Evolutionary conservation across 2,329 filamentous ascomycete species (phyloP).

Genomic region (Colletotrichum nymphaeae): DNA sequence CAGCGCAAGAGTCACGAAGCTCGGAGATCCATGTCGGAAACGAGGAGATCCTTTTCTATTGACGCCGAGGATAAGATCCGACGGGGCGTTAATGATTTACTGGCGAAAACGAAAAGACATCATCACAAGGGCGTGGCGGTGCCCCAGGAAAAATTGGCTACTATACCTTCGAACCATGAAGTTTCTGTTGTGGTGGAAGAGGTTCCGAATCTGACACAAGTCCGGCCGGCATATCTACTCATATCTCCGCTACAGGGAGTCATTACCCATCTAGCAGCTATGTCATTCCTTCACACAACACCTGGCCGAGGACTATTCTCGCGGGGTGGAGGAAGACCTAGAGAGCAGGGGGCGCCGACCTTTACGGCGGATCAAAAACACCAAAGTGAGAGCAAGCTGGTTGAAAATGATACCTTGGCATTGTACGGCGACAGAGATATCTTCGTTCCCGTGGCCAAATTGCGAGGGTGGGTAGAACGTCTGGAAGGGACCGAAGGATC

Average conservation of each 20-base stretch:
- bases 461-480: conserved; percentile 73
- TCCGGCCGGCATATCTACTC: conserved; percentile 68
- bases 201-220: conserved; percentile 48
- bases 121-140: conserved; percentile 34
- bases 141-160: conserved; percentile 32
- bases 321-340: conserved; percentile 13
- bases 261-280: conserved; percentile 70
- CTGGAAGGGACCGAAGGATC: conserved; percentile 58
- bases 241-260: conserved; percentile 75
- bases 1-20: conserved; percentile 54
- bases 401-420: conserved; percentile 70
- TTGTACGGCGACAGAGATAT: conserved; percentile 81
- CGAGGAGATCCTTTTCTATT: conserved; percentile 49
- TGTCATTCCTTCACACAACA: conserved; percentile 61
- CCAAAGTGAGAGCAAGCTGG: conserved; percentile 64
- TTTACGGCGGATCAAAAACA: conserved; percentile 23
- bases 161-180: conserved; percentile 37
- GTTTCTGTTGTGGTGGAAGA: conserved; percentile 44
- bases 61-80: conserved; percentile 61
- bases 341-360: conserved; percentile 27
- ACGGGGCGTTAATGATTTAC: conserved; percentile 59
- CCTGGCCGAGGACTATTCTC: conserved; percentile 35
- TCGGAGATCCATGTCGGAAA: conserved; percentile 52
- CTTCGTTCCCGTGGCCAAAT: conserved; percentile 75
- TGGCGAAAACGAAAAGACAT: conserved; percentile 52